These are phyloP conservation scores for Pichia eremophila DNA, from an alignment of 805 yeast species.

Conservation along the genomic window DNA sequence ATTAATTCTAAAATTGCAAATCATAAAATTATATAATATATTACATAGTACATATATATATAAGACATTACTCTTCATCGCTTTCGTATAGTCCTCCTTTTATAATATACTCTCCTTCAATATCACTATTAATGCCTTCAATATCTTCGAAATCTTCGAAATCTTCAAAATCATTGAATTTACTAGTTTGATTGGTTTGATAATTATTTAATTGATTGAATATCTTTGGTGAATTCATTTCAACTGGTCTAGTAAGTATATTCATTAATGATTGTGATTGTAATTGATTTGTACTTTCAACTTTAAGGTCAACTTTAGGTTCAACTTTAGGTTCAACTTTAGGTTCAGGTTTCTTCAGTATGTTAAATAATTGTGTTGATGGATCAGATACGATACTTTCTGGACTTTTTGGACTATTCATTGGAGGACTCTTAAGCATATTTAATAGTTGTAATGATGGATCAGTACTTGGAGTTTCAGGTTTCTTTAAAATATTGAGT, in stretches of 20 bases:
- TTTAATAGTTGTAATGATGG: conserved; percentile 4
- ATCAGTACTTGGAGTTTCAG: not conserved
- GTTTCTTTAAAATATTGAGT: conserved; percentile 5
- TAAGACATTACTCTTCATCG: not conserved
- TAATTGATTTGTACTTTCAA: too few relatives aligned
- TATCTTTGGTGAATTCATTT: not conserved
- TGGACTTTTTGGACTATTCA: not conserved
- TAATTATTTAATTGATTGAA: too few relatives aligned
- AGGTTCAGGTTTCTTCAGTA: too few relatives aligned
- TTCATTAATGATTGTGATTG: not conserved
- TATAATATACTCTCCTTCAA: conserved; percentile 14
- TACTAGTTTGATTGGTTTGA: conserved; percentile 1
- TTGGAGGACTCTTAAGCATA: conserved; percentile 6
- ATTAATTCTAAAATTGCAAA: conserved; percentile 30
- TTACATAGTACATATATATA: conserved; percentile 14
- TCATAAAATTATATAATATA: not conserved
- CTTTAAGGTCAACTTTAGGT: too few relatives aligned
- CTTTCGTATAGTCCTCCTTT: conserved; percentile 8
- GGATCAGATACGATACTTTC: too few relatives aligned
- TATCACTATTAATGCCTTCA: not conserved
- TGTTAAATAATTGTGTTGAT: too few relatives aligned
- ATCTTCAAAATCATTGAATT: conserved; percentile 15
- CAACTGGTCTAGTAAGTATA: too few relatives aligned
- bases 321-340: too few relatives aligned
- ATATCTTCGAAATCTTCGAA: conserved; percentile 12